These are phyloP conservation scores for Dentipellis fragilis DNA, from an alignment of 768 basidiomycete species.

Conservation along the genomic window DNA sequence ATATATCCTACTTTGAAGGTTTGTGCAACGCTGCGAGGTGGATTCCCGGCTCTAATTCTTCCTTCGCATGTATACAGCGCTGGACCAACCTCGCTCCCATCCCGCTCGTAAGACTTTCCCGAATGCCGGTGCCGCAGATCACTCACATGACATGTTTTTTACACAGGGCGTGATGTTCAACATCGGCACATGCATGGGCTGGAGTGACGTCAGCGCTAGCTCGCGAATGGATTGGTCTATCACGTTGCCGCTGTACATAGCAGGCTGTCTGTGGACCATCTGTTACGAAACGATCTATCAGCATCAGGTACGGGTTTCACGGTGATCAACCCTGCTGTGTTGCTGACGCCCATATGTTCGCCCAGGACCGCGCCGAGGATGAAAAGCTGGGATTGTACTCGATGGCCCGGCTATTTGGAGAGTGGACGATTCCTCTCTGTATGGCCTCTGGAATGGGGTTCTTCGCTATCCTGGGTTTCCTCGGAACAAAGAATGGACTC, in stretches of 20 bases:
- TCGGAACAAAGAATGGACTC: too few species aligned
- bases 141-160: too few species aligned
- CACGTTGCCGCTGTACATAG: not conserved
- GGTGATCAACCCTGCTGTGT: not conserved
- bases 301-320: not conserved
- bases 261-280: not conserved
- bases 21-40: too few species aligned
- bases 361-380: not conserved
- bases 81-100: not conserved
- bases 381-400: not conserved
- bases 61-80: not conserved
- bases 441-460: not conserved
- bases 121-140: too few species aligned
- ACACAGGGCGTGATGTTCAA: not conserved
- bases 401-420: not conserved
- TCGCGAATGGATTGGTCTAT: not conserved
- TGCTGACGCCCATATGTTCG: not conserved
- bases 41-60: too few species aligned
- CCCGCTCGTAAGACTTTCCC: not conserved
- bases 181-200: not conserved
- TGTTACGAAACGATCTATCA: not conserved
- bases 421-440: not conserved
- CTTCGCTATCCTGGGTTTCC: not conserved
- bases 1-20: not conserved
- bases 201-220: not conserved